A percentile compares a stretch with the other conserved stretches of the same genome.
These are phyloP conservation scores for Fusarium sp. DNA, from an alignment of 2,329 filamentous ascomycete genomes.

Conservation along the genomic window DNA sequence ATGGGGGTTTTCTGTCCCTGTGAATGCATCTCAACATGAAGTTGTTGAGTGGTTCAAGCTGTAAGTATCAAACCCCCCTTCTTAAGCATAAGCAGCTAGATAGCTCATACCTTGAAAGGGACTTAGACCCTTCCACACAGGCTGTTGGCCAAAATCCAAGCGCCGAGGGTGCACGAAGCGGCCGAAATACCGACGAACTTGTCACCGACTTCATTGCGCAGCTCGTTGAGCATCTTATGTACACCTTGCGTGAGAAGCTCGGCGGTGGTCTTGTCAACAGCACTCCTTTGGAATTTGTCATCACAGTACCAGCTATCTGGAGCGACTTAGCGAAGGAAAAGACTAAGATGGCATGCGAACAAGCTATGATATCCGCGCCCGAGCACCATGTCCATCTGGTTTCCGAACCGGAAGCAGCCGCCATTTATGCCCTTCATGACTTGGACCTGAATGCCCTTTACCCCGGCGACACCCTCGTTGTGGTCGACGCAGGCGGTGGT, in stretches of 20 bases:
- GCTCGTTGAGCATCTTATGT: conserved; percentile 55
- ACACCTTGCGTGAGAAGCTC: conserved; percentile 54
- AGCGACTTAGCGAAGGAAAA: conserved; percentile 61
- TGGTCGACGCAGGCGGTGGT: conserved; percentile 63
- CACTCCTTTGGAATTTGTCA: conserved; percentile 58
- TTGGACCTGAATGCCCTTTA: conserved; percentile 52
- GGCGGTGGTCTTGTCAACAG: conserved; percentile 52
- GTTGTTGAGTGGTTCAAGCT: conserved; percentile 60
- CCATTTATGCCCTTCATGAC: conserved; percentile 55
- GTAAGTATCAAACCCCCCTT: conserved; percentile 41
- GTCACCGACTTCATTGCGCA: conserved; percentile 59
- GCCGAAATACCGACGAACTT: conserved; percentile 50
- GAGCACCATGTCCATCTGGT: conserved; percentile 52
- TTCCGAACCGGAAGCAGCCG: conserved; percentile 61
- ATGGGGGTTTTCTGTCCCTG: conserved; percentile 58
- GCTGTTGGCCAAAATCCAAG: conserved; percentile 44
- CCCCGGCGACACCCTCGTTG: conserved; percentile 56
- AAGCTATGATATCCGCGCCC: conserved; percentile 45
- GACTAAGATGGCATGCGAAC: conserved; percentile 56
- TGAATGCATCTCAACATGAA: conserved; percentile 50
- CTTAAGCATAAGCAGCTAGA: neutral
- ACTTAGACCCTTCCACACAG: conserved; percentile 50
- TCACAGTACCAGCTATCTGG: conserved; percentile 67
- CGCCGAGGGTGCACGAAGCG: conserved; percentile 40
- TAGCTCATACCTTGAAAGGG: conserved; percentile 38